Base-by-base conservation (phyloP, 441 rosid genomes). In the Populus trichocarpa region DNA sequence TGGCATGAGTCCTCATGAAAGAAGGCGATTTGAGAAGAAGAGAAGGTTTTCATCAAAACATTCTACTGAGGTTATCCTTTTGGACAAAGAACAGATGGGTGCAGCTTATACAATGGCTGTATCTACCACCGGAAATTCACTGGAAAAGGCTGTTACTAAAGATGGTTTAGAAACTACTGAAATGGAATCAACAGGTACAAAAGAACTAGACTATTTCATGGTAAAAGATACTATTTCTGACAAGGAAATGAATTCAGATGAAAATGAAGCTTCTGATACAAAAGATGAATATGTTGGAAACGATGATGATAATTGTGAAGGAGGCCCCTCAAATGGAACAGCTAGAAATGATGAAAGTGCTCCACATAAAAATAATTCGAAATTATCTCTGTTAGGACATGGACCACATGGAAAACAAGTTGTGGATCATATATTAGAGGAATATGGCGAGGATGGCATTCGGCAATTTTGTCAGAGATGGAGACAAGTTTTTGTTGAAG, bases 391-490 rank as follows among this genome's bases (percentile, higher is more conserved):
- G 67, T 83, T 96, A 78, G 99, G 99, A 79, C 99, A 94, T 87
- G 99, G 99, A 75, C 98, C 97, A 1, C 97, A 94, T 71, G 99
- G 99, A 70, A 89, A 92, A 82, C 95, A 87, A 84, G 95, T 92
- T 71, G 98, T 96, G 16, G 94, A 92, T 81, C 83, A 82, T 79
- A 71, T 96, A 61, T 76, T 96, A 64, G 82, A 70, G 77, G 89
- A 90, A 84, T 75, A 79, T 59, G 96, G 96, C 71, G 98, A 93
- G 53, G 91, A 88, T 42, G 98, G 98, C 36, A 82, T 92, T 71
- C 46, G 79, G 8, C 84, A 91, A 64, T 94, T 96, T 81, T 94
- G 99, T 86, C 97, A 89, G 79, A 88, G 93, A 71, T 94, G 99
- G 99, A 90, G 99, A 85, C 89, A 90, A 82, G 97, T 87, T 68